A percentile compares a stretch with the other conserved stretches of the same genome.
Conservation (phyloP, 2,329 filamentous ascomycete species). For the Aspergillus tubingensis region DNA sequence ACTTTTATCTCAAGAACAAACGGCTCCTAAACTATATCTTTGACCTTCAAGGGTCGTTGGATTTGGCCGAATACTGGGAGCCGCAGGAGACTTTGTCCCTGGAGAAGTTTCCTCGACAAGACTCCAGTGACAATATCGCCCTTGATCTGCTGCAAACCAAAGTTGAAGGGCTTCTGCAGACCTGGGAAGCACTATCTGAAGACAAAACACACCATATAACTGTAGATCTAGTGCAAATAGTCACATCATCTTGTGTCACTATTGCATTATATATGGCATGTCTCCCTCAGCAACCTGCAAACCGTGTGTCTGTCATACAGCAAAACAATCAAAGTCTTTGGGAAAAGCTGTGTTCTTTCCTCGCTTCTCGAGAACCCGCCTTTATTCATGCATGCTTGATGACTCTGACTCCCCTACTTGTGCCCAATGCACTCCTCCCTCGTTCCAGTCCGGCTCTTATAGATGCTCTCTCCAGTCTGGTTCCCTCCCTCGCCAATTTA, state of each 20-base stretch:
- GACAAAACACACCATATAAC: constrained; percentile 51
- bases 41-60: constrained; percentile 31
- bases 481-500: constrained; percentile 31
- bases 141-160: constrained; percentile 51
- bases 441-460: constrained; percentile 24
- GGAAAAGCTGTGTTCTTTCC: constrained; percentile 37
- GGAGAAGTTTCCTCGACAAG: constrained; percentile 29
- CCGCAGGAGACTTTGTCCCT: constrained; percentile 23
- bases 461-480: constrained; percentile 28
- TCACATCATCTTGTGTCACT: constrained; percentile 53
- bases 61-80: constrained; percentile 29
- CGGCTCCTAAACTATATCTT: constrained; percentile 54
- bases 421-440: constrained; percentile 21
- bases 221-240: constrained; percentile 52
- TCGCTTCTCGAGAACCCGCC: constrained; percentile 30
- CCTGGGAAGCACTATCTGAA: constrained; percentile 46
- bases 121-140: constrained; percentile 40
- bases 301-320: constrained; percentile 32
- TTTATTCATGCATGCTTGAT: constrained; percentile 35
- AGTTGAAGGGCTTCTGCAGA: constrained; percentile 47
- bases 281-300: constrained; percentile 34
- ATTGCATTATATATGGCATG: constrained; percentile 40
- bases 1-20: constrained; percentile 42
- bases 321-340: constrained; percentile 35
- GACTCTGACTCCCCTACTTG: constrained; percentile 37